Evolutionary conservation across 1,284 basidiomycete species (phyloP).

Genomic region (Tremellales sp.): DNA sequence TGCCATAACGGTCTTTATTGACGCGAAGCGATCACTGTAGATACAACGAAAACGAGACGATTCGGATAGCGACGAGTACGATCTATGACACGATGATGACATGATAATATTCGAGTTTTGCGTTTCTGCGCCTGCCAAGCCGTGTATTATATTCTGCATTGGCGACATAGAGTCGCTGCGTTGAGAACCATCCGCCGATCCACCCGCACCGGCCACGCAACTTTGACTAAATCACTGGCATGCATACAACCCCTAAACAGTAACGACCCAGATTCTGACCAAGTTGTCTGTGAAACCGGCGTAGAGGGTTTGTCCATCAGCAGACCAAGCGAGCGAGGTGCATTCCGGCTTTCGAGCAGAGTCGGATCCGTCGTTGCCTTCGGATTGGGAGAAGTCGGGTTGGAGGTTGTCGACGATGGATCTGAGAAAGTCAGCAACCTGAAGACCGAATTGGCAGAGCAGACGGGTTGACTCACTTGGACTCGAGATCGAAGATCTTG

Average conservation of each 20-base stretch:
- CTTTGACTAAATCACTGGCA: no score
- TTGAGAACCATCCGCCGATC: no score
- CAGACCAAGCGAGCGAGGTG: constrained; percentile 97
- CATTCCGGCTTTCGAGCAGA: constrained; percentile 87
- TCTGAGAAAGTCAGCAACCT: constrained; percentile 50
- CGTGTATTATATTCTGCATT: not conserved
- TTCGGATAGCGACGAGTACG: constrained; percentile 49
- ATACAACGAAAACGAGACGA: constrained; percentile 49
- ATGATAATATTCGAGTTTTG: not conserved
- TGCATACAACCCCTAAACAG: constrained; percentile 45
- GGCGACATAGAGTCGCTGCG: no score
- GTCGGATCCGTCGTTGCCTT: constrained; percentile 65
- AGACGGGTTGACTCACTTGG: constrained; percentile 67
- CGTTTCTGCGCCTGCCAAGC: not conserved
- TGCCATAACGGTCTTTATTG: not conserved
- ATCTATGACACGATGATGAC: constrained; percentile 26
- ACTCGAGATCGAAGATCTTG: constrained; percentile 98
- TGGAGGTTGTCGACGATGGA: constrained; percentile 96
- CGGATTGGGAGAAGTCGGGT: constrained; percentile 79
- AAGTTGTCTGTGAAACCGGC: constrained; percentile 90
- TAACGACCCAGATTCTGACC: constrained; percentile 88
- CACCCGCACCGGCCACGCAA: no score
- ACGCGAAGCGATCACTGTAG: constrained; percentile 17
- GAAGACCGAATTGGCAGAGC: not conserved
- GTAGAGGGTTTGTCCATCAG: constrained; percentile 95